These are phyloP conservation scores for Colletotrichum sp. DNA, from an alignment of 2,329 filamentous ascomycete genomes.

Conservation along the genomic window DNA sequence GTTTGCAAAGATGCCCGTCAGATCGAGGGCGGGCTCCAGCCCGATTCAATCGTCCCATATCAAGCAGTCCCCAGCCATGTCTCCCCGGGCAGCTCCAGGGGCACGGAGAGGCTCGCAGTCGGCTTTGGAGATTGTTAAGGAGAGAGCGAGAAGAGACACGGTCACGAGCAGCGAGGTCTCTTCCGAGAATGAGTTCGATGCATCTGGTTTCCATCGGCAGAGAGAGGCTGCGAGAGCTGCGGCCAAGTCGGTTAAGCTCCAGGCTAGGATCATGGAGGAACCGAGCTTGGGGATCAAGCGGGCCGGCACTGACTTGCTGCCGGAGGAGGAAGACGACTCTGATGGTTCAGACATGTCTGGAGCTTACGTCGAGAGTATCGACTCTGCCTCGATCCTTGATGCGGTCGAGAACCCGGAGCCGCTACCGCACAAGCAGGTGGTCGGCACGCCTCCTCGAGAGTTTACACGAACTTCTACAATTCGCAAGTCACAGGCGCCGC, in stretches of 20 bases:
- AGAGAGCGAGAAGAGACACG: conserved; percentile 74
- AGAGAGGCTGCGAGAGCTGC: conserved; percentile 65
- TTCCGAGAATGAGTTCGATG: conserved; percentile 80
- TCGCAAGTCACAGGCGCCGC: conserved; percentile 63
- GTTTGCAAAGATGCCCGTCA: conserved; percentile 93
- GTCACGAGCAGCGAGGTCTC: conserved; percentile 85
- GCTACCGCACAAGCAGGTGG: conserved; percentile 59
- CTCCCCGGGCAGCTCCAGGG: conserved; percentile 50
- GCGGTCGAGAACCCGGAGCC: conserved; percentile 65
- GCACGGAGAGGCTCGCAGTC: conserved; percentile 73
- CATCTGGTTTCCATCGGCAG: conserved; percentile 67
- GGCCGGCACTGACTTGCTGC: conserved; percentile 55
- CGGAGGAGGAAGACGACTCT: conserved; percentile 65
- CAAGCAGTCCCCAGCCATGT: conserved; percentile 56
- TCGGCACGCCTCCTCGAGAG: conserved; percentile 68
- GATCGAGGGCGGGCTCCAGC: conserved; percentile 85
- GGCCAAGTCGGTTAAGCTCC: conserved; percentile 56
- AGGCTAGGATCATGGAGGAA: conserved; percentile 60
- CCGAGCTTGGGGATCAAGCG: conserved; percentile 45
- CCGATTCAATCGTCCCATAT: conserved; percentile 74
- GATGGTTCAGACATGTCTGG: conserved; percentile 68
- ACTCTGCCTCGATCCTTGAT: conserved; percentile 74
- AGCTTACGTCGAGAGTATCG: conserved; percentile 70
- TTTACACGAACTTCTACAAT: conserved; percentile 68
- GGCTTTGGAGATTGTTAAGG: conserved; percentile 72